Conservation (phyloP, 2,329 filamentous ascomycete species). For the Septoria petroselini region DNA sequence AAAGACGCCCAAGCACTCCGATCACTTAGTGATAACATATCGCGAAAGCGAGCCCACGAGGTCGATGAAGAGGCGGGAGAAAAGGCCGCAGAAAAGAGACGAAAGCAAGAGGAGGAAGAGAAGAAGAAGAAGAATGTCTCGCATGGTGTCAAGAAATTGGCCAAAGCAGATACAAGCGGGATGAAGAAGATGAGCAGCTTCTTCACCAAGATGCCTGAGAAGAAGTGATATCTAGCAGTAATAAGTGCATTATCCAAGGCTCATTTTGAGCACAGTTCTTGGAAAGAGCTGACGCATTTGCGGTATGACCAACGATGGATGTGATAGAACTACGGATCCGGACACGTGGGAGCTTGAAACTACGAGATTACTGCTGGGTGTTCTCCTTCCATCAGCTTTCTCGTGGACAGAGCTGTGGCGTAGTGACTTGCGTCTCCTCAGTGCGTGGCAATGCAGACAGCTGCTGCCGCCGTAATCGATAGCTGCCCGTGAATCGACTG, state of each 20-base stretch:
- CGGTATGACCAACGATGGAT: too few relatives aligned
- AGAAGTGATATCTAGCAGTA: conserved; percentile 14
- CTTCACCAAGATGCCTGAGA: conserved; percentile 63
- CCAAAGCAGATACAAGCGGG: conserved; percentile 84
- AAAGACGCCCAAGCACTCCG: conserved; percentile 68
- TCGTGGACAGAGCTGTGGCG: too few relatives aligned
- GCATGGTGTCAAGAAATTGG: conserved; percentile 71
- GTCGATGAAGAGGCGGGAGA: conserved; percentile 65
- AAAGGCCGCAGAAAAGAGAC: conserved; percentile 66
- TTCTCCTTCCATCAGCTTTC: too few relatives aligned
- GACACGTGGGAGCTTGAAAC: too few relatives aligned
- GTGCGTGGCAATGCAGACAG: too few relatives aligned
- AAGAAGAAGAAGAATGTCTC: conserved; percentile 78
- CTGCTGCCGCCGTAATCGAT: too few relatives aligned
- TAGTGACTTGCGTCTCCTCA: too few relatives aligned
- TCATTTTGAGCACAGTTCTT: too few relatives aligned
- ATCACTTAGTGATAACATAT: conserved; percentile 65
- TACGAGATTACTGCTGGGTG: too few relatives aligned
- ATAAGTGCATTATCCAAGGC: neutral
- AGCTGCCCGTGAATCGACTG: too few relatives aligned
- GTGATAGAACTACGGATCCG: too few relatives aligned
- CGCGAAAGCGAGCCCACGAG: conserved; percentile 56
- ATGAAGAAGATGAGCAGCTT: conserved; percentile 98
- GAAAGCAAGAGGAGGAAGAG: conserved; percentile 84
- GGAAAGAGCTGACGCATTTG: too few relatives aligned